These are phyloP conservation scores for Chlorella sp. DNA, from an alignment of 139 green algal species.

Conservation along the genomic window DNA sequence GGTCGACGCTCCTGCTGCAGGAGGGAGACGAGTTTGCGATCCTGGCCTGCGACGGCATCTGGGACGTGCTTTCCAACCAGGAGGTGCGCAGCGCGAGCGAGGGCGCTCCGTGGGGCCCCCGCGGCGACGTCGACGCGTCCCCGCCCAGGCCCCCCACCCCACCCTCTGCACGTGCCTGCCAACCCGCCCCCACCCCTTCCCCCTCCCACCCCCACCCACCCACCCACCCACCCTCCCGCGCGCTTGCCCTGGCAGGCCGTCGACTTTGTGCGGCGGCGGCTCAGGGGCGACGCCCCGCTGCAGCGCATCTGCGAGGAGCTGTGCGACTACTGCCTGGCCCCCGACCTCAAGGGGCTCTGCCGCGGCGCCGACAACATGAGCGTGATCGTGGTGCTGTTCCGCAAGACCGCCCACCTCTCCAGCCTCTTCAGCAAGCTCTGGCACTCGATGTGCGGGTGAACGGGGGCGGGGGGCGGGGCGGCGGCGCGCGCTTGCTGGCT, in stretches of 20 bases:
- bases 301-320: conserved; percentile 34
- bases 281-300: not conserved
- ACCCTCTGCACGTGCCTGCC: not conserved
- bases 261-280: conserved; percentile 24
- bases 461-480: no score
- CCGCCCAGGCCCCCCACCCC: not conserved
- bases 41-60: conserved; percentile 92
- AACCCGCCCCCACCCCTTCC: not conserved
- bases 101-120: no score
- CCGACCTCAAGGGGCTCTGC: conserved; percentile 35
- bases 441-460: conserved; percentile 8
- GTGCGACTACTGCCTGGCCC: conserved; percentile 32
- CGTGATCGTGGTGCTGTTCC: conserved; percentile 41
- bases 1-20: conserved; percentile 55
- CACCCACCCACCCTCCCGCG: not conserved
- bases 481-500: no score
- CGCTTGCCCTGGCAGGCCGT: conserved; percentile 56
- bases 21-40: conserved; percentile 86
- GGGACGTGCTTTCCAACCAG: conserved; percentile 87
- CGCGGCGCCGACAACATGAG: conserved; percentile 45
- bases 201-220: not conserved
- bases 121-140: no score
- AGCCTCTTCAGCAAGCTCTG: conserved; percentile 10
- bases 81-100: conserved; percentile 42
- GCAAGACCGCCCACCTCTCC: conserved; percentile 15